These are phyloP conservation scores for Tuber melanosporum DNA, from an alignment of 495 filamentous ascomycete genomes.

Conservation along the genomic window DNA sequence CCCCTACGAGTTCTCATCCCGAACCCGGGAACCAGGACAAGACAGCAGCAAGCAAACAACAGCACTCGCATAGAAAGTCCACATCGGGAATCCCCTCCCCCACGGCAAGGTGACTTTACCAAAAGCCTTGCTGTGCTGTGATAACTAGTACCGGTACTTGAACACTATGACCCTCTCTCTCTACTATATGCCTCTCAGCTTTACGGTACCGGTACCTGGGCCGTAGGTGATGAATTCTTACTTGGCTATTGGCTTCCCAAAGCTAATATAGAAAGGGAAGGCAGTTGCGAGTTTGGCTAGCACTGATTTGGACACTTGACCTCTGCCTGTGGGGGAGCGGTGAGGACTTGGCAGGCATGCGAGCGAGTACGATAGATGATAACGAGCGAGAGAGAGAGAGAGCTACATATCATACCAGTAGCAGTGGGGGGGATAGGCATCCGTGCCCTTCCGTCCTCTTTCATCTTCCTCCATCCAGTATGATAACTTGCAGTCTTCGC, in stretches of 20 bases:
- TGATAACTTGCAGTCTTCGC: too few species aligned
- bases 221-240: neutral
- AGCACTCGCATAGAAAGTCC: neutral
- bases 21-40: slow-evolving; percentile 1
- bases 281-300: neutral
- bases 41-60: neutral
- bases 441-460: neutral
- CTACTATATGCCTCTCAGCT: neutral
- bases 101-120: neutral
- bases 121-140: neutral
- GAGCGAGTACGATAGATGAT: neutral
- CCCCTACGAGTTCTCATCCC: neutral
- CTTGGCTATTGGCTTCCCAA: neutral
- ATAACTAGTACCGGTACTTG: neutral
- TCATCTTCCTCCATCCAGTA: neutral
- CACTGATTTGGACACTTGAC: neutral
- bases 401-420: neutral
- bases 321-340: neutral
- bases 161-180: neutral
- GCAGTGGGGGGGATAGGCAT: neutral
- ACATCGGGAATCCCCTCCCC: neutral
- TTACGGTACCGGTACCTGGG: neutral
- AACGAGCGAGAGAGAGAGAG: neutral
- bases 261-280: neutral
- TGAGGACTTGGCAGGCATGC: neutral